Evolutionary conservation across 2,329 filamentous ascomycete genomes (phyloP), one percentile per base, ranked within the genome.

Genomic region (Aspergillus ruber): DNA sequence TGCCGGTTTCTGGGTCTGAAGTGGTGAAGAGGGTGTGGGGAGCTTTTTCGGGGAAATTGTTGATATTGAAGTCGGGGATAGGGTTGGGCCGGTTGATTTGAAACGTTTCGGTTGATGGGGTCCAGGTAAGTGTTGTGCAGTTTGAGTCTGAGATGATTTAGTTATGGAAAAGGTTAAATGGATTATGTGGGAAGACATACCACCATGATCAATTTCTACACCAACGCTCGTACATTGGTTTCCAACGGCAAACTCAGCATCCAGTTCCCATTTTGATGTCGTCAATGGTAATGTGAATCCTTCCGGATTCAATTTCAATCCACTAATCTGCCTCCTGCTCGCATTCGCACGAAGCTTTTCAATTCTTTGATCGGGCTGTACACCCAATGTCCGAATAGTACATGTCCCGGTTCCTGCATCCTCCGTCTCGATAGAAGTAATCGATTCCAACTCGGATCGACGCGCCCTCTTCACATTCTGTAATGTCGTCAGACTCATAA

Each of bases 1-100:
- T 45, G 3, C 51, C 52, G 8, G 46, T 25, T 8, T 15, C 15
- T 18, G 36, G 33, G 1, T 46, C 45, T 20, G 52, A 21, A n/a
- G 40, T 53, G 1, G 64, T 68, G 55, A 78, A 76, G 0, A 78
- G 64, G 0, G 75, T 78, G 46, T 76, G 74, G 0, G 75, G 72
- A 0, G 71, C 73, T 33, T 55, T 53, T 40, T 69, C 63, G 1
- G 52, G 36, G 3, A 55, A 55, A 21, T 72, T 71, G 27, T 69
- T 64, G 13, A 74, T 64, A 9, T 63, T 60, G 0, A 51, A 21
- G 18, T 70, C 58, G 6, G 45, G 29, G 43, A 49, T 8, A 42
- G 36, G 17, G 17, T 35, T 15, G 49, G 65, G 63, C 29, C 71
- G 61, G 42, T 73, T 62, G 21, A 77, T 66, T 1, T 55, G 61